A percentile compares a stretch with the other conserved stretches of the same genome.
Evolutionary conservation across 192 early-diverging fungal genomes (phyloP).

Genomic region (Gryganskiella cystojenkinii): DNA sequence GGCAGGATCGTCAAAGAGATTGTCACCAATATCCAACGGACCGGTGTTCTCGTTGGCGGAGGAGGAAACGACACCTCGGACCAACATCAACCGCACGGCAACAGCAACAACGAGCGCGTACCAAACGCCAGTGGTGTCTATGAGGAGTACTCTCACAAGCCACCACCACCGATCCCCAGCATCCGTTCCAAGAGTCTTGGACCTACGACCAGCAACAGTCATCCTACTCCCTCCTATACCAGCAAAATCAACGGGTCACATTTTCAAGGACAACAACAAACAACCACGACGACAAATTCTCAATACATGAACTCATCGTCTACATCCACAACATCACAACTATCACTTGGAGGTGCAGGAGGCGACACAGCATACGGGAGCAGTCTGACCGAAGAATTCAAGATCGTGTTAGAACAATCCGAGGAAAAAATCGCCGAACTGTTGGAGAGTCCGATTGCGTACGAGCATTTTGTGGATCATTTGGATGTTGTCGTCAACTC

Average conservation of each 20-base stretch:
- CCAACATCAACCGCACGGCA: slow-evolving; percentile 4
- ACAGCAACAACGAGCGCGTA: slow-evolving; percentile 12
- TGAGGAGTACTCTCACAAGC: slow-evolving; percentile 51
- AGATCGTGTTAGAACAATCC: slow-evolving; percentile 29
- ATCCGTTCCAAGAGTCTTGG: slow-evolving; percentile 36
- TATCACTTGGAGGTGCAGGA: background rate
- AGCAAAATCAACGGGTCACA: slow-evolving; percentile 28
- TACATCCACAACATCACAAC: slow-evolving; percentile 4
- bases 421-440: slow-evolving; percentile 34
- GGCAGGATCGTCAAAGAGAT: slow-evolving; percentile 68
- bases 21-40: slow-evolving; percentile 49
- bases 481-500: slow-evolving; percentile 42
- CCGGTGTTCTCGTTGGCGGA: slow-evolving; percentile 45
- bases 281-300: background rate
- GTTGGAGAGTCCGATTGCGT: slow-evolving; percentile 42
- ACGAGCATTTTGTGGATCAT: slow-evolving; percentile 46
- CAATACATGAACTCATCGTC: background rate
- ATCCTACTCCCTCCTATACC: background rate
- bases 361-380: slow-evolving; percentile 1
- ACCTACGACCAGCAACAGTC: slow-evolving; percentile 10
- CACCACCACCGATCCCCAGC: slow-evolving; percentile 47
- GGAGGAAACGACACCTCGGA: slow-evolving; percentile 13
- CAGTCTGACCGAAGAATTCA: slow-evolving; percentile 21
- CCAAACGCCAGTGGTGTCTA: slow-evolving; percentile 34
- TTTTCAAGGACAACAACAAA: background rate